Evolutionary conservation across 345 rosid genomes (phyloP).

Genomic region (Angophora floribunda): DNA sequence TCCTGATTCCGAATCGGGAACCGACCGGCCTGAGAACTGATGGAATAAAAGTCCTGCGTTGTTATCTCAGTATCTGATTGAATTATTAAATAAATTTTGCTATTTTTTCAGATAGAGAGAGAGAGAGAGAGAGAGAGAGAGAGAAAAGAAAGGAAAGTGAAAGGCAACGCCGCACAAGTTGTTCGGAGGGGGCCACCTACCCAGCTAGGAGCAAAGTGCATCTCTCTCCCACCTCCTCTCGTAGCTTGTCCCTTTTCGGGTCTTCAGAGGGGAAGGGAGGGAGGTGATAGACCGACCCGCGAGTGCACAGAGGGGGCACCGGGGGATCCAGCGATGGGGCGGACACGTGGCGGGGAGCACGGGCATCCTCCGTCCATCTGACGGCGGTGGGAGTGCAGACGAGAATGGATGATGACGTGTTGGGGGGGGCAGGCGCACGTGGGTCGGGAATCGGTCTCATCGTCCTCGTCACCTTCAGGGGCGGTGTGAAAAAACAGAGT

Average conservation of each 20-base stretch:
- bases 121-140: not conserved
- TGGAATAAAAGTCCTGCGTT: not conserved
- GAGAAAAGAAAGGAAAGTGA: not conserved
- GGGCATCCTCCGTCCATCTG: not conserved
- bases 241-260: not conserved
- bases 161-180: not conserved
- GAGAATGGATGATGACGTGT: not conserved
- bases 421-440: not conserved
- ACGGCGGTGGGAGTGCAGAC: not conserved
- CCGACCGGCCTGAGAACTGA: not conserved
- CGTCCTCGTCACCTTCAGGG: not conserved
- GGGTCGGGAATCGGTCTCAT: not conserved
- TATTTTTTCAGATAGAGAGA: not conserved
- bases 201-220: not conserved
- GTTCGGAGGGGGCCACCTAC: not conserved
- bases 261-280: not conserved
- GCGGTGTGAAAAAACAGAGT: not conserved
- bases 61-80: not conserved
- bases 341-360: not conserved
- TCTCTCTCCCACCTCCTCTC: not conserved
- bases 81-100: not conserved
- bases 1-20: not conserved
- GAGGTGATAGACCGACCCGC: not conserved
- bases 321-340: not conserved
- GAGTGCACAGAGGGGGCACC: not conserved